Evolutionary conservation across 2,329 filamentous ascomycete species (phyloP), one percentile per base, ranked within the genome.

Genomic region (Tolypocladium tropicale): DNA sequence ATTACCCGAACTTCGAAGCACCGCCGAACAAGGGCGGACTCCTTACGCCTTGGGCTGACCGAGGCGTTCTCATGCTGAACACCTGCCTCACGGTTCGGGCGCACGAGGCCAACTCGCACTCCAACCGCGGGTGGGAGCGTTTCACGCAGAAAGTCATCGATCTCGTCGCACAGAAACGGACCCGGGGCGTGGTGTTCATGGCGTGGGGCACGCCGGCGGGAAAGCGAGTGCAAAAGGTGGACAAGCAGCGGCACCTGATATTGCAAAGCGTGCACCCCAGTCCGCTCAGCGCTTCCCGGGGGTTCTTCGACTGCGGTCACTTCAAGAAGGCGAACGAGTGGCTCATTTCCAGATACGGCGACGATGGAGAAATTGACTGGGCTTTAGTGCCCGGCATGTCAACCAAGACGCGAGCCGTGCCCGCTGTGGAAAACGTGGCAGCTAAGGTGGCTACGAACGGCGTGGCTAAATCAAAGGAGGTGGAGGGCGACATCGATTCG

Each of bases 131-230:
- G 18, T 99, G 94, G 94, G 94, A 99, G 73, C 79, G 79, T 49
- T 89, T 99, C 68, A 99, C 93, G 23, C 92, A 96, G 68, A 89
- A 85, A 61, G 87, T 94, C 46, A 95, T 99, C 60, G 91, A 97
- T 62, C 80, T 89, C 0, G 89, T 97, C 2, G 88, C 88, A 0
- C 83, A 86, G 67, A 85, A 88, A 63, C 81, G 91, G 49, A 85
- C 82, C 0, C 78, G 80, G 32, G 94, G 94, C 2, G 93, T 99
- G 1, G 94, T 96, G 5, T 99, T 96, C 68, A 76, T 99, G 71
- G 93, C 93, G 0, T 99, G 94, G 94, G 94, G 94, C 18, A 84
- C 78, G 6, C 89, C 90, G 1, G 94, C 94, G 0, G 88, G 85
- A 56, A 88, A 90, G 74, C 78, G 92, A 56, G 89, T 95, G 25